These are phyloP conservation scores for Aspergillus amoenus DNA, from an alignment of 2,329 filamentous ascomycete genomes.

Conservation along the genomic window DNA sequence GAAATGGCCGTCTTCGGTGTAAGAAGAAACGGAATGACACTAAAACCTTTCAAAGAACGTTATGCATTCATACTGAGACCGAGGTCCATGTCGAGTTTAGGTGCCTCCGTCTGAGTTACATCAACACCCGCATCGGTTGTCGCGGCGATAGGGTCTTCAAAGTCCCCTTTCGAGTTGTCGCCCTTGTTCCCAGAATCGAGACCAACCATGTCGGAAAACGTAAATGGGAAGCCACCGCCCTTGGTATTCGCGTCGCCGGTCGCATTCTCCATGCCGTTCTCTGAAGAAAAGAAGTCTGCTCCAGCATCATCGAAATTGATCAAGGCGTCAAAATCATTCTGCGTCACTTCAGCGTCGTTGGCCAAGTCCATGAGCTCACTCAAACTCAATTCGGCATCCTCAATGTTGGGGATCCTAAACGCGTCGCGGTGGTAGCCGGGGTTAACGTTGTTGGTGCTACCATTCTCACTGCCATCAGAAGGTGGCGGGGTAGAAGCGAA, in stretches of 20 bases:
- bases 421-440: constrained; percentile 27
- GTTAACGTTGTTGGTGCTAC: constrained; percentile 40
- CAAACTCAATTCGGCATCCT: constrained; percentile 37
- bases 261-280: constrained; percentile 14
- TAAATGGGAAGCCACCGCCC: constrained; percentile 13
- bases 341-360: constrained; percentile 45
- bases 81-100: constrained; percentile 23
- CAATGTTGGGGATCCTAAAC: constrained; percentile 30
- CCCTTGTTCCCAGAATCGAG: constrained; percentile 18
- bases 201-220: constrained; percentile 17
- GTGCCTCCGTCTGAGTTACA: constrained; percentile 10
- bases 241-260: constrained; percentile 9
- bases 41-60: neutral
- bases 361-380: constrained; percentile 45
- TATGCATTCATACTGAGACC: constrained; percentile 16
- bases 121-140: constrained; percentile 3
- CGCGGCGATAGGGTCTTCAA: neutral
- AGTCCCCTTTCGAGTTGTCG: constrained; percentile 9
- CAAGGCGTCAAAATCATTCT: constrained; percentile 47
- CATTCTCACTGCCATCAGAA: constrained; percentile 45
- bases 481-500: constrained; percentile 44
- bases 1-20: neutral
- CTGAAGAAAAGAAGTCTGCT: constrained; percentile 35
- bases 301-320: constrained; percentile 47
- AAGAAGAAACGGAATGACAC: neutral